These are phyloP conservation scores for Haplosporangium gracile DNA, from an alignment of 192 early-diverging fungal species.

Conservation along the genomic window DNA sequence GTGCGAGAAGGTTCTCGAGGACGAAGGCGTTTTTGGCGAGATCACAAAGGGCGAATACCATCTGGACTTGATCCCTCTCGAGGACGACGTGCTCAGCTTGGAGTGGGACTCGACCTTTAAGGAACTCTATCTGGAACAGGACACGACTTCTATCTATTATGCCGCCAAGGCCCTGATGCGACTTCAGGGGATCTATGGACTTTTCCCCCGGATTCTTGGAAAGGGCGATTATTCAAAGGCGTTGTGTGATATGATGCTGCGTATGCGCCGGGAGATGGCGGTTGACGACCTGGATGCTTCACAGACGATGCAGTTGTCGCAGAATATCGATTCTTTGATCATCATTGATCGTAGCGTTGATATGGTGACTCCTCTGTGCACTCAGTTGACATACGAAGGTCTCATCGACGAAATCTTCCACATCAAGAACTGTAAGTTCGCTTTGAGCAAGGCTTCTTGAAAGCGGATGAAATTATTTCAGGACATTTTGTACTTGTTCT, in stretches of 20 bases:
- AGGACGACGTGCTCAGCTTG: constrained; percentile 90
- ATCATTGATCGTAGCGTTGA: constrained; percentile 94
- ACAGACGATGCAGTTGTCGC: constrained; percentile 69
- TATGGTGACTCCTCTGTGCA: constrained; percentile 92
- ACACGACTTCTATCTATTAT: constrained; percentile 79
- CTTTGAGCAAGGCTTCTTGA: neutral
- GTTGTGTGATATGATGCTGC: constrained; percentile 81
- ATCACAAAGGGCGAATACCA: constrained; percentile 89
- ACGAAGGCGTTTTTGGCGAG: constrained; percentile 92
- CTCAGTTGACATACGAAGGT: constrained; percentile 97
- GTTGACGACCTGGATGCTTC: constrained; percentile 65
- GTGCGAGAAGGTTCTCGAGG: constrained; percentile 95
- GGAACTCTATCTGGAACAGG: constrained; percentile 87
- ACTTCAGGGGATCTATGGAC: constrained; percentile 87
- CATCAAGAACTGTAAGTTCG: constrained; percentile 76
- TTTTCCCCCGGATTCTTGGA: constrained; percentile 91
- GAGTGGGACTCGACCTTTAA: constrained; percentile 88
- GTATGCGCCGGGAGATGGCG: constrained; percentile 86
- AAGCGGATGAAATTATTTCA: neutral
- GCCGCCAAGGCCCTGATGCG: constrained; percentile 89
- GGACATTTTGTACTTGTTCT: too few species aligned
- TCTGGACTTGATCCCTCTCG: constrained; percentile 92
- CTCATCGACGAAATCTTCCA: constrained; percentile 95
- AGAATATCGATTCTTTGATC: constrained; percentile 83
- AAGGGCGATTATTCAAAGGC: constrained; percentile 90